Conservation (phyloP, 176 grass and related monocot genomes). For the Musa acuminata region DNA sequence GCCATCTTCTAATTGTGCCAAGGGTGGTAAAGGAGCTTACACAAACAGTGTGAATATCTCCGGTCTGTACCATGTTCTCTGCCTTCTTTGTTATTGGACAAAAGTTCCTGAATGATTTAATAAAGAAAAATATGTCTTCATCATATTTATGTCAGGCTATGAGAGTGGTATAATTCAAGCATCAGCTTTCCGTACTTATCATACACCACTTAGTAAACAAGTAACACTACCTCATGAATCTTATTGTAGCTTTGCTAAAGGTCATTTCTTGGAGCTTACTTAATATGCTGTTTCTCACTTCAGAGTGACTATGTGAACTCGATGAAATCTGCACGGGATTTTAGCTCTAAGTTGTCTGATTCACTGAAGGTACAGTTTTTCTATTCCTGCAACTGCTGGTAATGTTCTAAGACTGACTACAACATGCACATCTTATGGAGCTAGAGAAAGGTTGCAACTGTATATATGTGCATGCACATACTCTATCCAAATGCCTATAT, state of each 20-base stretch:
- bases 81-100: background rate
- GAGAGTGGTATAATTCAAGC: slow-evolving; percentile 69
- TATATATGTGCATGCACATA: too few relatives aligned
- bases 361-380: slow-evolving; percentile 61
- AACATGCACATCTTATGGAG: too few relatives aligned
- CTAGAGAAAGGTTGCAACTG: too few relatives aligned
- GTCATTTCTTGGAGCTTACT: slow-evolving; percentile 15
- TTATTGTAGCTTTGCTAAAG: slow-evolving; percentile 16
- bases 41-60: slow-evolving; percentile 75
- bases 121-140: background rate
- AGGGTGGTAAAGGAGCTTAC: slow-evolving; percentile 97
- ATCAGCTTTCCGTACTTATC: slow-evolving; percentile 86
- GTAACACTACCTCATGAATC: slow-evolving; percentile 28
- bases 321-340: slow-evolving; percentile 78
- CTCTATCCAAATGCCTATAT: too few relatives aligned
- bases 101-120: background rate
- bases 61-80: slow-evolving; percentile 43
- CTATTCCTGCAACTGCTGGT: background rate
- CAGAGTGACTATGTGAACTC: slow-evolving; percentile 95
- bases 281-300: slow-evolving; percentile 16
- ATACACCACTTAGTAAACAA: slow-evolving; percentile 97
- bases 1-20: slow-evolving; percentile 90
- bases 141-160: slow-evolving; percentile 48
- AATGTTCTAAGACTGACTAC: too few relatives aligned
- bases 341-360: slow-evolving; percentile 77